Evolutionary conservation across 2,329 filamentous ascomycete species (phyloP).

Genomic region (Stagonosporopsis chrysanthemi): DNA sequence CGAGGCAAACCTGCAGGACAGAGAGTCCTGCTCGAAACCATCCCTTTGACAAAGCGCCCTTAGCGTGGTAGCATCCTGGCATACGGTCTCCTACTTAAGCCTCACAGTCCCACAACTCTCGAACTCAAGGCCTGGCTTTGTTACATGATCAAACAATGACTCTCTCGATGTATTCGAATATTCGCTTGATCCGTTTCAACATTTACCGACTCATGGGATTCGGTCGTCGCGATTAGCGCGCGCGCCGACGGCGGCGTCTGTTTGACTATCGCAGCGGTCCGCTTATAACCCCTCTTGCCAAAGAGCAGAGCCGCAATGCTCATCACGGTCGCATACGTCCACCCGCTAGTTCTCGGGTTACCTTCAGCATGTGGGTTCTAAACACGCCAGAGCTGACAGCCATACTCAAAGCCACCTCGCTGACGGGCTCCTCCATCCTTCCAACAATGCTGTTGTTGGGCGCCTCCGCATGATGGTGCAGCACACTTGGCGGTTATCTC

Average conservation of each 20-base stretch:
- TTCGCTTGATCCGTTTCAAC: not conserved
- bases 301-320: slow-evolving; percentile 32
- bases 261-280: slow-evolving; percentile 16
- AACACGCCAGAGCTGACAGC: slow-evolving; percentile 1
- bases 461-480: slow-evolving; percentile 7
- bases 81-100: slow-evolving; percentile 31
- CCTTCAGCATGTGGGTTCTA: not conserved
- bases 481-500: not conserved
- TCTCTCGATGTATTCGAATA: not conserved
- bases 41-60: slow-evolving; percentile 4
- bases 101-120: slow-evolving; percentile 21
- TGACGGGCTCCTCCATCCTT: slow-evolving; percentile 4
- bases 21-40: slow-evolving; percentile 21
- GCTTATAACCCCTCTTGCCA: slow-evolving; percentile 27
- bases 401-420: not conserved
- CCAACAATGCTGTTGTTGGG: slow-evolving; percentile 10
- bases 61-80: slow-evolving; percentile 23
- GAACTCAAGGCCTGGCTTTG: not conserved
- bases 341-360: not conserved
- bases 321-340: not conserved
- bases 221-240: slow-evolving; percentile 4
- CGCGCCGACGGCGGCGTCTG: not conserved
- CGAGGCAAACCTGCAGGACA: slow-evolving; percentile 24
- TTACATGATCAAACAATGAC: not conserved
- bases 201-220: not conserved